Evolutionary conservation across 2,329 filamentous ascomycete species (phyloP).

Genomic region (Chaetomiaceae sp.): DNA sequence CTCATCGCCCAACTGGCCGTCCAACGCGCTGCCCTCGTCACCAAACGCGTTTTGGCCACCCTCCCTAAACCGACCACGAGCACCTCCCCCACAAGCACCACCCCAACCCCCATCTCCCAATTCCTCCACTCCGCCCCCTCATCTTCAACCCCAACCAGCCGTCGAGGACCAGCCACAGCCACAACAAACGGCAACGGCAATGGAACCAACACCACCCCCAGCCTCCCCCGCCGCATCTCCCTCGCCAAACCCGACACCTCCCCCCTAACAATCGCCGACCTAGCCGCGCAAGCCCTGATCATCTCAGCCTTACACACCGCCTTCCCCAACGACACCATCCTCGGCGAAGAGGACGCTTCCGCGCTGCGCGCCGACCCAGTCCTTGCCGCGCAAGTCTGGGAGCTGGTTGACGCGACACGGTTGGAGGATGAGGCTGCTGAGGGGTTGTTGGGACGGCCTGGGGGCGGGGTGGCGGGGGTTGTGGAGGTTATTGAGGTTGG

Average conservation of each 20-base stretch:
- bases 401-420: conserved; percentile 64
- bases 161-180: too few species aligned
- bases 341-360: conserved; percentile 90
- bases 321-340: conserved; percentile 86
- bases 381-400: conserved; percentile 76
- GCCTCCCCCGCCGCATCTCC: conserved; percentile 1
- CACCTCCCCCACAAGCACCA: background rate
- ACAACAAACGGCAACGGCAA: too few species aligned
- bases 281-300: conserved; percentile 94
- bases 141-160: background rate
- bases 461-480: conserved; percentile 52
- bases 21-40: conserved; percentile 62
- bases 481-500: conserved; percentile 28
- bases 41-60: conserved; percentile 44
- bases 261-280: conserved; percentile 96
- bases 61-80: background rate
- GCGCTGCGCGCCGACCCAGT: conserved; percentile 66
- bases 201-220: background rate
- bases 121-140: conserved; percentile 1
- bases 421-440: conserved; percentile 56
- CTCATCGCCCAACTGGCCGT: conserved; percentile 82
- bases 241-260: conserved; percentile 83
- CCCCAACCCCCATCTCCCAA: background rate
- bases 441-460: conserved; percentile 55
- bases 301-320: conserved; percentile 83